phyloP scores from a whole-genome alignment of 1,284 basidiomycete genomes.

The Trichosporon inkin region DNA sequence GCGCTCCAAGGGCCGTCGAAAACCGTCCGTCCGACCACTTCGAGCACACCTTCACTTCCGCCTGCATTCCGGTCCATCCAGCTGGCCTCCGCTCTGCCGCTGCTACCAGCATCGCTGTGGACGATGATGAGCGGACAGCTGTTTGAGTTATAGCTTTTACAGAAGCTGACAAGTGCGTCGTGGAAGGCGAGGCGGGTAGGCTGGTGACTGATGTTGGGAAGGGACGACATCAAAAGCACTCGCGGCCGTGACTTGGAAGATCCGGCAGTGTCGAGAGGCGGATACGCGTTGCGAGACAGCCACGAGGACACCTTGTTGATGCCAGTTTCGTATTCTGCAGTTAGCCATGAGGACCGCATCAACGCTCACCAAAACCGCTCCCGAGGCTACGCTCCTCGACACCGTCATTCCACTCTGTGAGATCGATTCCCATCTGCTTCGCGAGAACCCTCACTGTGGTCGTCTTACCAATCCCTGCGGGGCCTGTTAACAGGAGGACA shows the following conservation, averaged over 20 bases:
- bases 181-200: conserved; percentile 74
- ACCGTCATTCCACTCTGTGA: conserved; percentile 73
- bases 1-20: conserved; percentile 67
- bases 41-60: conserved; percentile 55
- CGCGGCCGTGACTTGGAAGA: conserved; percentile 30
- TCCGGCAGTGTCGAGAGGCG: conserved; percentile 60
- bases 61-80: conserved; percentile 51
- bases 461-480: conserved; percentile 87
- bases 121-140: conserved; percentile 73
- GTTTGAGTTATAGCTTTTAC: conserved; percentile 48
- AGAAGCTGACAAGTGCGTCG: conserved; percentile 60
- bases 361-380: conserved; percentile 30
- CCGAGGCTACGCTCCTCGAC: conserved; percentile 46
- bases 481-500: conserved; percentile 79
- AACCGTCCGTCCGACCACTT: conserved; percentile 55
- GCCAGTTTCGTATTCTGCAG: conserved; percentile 58
- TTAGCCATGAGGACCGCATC: not conserved
- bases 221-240: conserved; percentile 80
- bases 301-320: conserved; percentile 74
- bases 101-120: conserved; percentile 72
- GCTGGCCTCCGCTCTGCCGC: conserved; percentile 59
- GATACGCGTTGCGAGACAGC: conserved; percentile 63
- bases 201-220: conserved; percentile 80
- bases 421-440: conserved; percentile 68
- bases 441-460: conserved; percentile 73